phyloP scores from a whole-genome alignment of 1,139 yeast genomes.

The Debaryomyces nepalensis region DNA sequence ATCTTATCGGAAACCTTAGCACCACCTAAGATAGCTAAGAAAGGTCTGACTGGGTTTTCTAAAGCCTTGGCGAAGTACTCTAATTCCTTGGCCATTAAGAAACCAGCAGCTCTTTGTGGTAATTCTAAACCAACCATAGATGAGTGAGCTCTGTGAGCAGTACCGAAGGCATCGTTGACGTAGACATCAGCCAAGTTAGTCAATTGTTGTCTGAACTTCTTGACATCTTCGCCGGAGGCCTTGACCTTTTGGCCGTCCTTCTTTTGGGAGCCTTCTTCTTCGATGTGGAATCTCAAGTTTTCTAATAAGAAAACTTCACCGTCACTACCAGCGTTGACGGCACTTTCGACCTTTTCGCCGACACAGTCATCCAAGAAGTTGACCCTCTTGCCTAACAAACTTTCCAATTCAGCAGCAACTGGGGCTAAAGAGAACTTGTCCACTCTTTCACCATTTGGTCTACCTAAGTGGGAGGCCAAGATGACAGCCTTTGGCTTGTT shows the following conservation, averaged over 20 bases:
- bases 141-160: conserved; percentile 99
- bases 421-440: conserved; percentile 90
- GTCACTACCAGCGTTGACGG: conserved; percentile 67
- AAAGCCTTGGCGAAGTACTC: conserved; percentile 95
- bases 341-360: conserved; percentile 81
- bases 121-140: conserved; percentile 96
- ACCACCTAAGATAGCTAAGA: conserved; percentile 97
- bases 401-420: conserved; percentile 82
- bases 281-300: conserved; percentile 96
- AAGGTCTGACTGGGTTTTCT: conserved; percentile 96
- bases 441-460: conserved; percentile 91
- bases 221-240: conserved; percentile 83
- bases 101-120: conserved; percentile 95
- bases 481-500: conserved; percentile 87
- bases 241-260: conserved; percentile 87
- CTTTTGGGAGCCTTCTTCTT: conserved; percentile 89
- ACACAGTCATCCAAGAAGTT: conserved; percentile 85
- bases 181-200: conserved; percentile 92
- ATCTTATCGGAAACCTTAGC: conserved; percentile 98
- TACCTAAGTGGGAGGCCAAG: conserved; percentile 94
- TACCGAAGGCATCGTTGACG: conserved; percentile 97
- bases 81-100: conserved; percentile 95
- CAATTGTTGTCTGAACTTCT: conserved; percentile 82
- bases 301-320: conserved; percentile 86
- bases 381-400: conserved; percentile 69